A percentile compares a stretch with the other conserved stretches of the same genome.
Conservation (phyloP, 1,284 basidiomycete species). For the Leccinum pallidistipes region DNA sequence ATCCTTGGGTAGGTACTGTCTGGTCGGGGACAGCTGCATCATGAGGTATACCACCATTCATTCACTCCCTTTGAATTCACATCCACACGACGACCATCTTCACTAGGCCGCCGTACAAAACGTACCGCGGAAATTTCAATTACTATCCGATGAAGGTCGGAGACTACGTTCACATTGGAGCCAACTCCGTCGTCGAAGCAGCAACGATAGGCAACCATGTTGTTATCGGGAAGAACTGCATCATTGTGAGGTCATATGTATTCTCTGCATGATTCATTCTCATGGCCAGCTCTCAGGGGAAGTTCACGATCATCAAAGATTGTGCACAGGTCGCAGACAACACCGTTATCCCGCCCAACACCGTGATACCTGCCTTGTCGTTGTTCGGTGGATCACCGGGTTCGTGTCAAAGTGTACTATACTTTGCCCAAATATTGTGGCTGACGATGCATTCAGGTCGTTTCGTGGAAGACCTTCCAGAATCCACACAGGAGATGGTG, state of each 20-base stretch:
- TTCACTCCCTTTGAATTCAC: background rate
- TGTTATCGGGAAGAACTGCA: slow-evolving; percentile 92
- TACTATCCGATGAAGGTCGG: slow-evolving; percentile 98
- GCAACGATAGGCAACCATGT: slow-evolving; percentile 94
- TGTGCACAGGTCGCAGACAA: slow-evolving; percentile 87
- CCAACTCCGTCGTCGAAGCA: slow-evolving; percentile 87
- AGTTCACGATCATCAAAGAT: slow-evolving; percentile 97
- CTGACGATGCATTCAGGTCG: slow-evolving; percentile 51
- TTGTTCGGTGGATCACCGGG: slow-evolving; percentile 91
- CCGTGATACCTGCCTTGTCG: slow-evolving; percentile 87
- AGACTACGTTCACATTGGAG: slow-evolving; percentile 93
- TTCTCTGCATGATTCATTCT: background rate
- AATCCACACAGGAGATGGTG: slow-evolving; percentile 83
- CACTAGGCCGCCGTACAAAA: slow-evolving; percentile 81
- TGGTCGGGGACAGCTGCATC: slow-evolving; percentile 86
- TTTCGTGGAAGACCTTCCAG: slow-evolving; percentile 83
- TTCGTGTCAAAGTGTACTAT: slow-evolving; percentile 31
- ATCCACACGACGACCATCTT: background rate
- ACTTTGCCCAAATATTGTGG: background rate
- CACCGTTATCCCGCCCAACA: slow-evolving; percentile 89
- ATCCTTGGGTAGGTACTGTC: slow-evolving; percentile 89
- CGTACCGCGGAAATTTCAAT: slow-evolving; percentile 89
- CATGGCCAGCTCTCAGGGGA: slow-evolving; percentile 63
- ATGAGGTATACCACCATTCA: slow-evolving; percentile 61
- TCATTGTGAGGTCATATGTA: slow-evolving; percentile 66